Percentiles rank a stretch among this genome's conserved stretches.
These are phyloP conservation scores for sweet orange (Citrus sinensis) DNA, from an alignment of 345 rosid species.

Conservation along the genomic window DVS_A1.0 CM039162.1:29761501-29762000, in stretches of 20 bases:
- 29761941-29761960: fast-evolving
- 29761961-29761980: background rate
- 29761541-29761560: conserved; percentile 27
- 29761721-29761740: conserved; percentile 18
- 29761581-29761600: conserved; percentile 45
- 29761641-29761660: conserved; percentile 48
- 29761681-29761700: background rate
- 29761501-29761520: conserved; percentile 46
- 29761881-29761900: background rate
- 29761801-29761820: background rate
- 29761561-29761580: conserved; percentile 34
- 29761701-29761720: conserved; percentile 18
- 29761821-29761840: background rate
- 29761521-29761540: conserved; percentile 52
- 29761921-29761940: background rate
- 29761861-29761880: background rate
- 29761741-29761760: background rate
- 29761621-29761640: conserved; percentile 94
- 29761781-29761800: background rate
- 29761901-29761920: background rate
- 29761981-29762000: background rate
- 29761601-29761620: conserved; percentile 47
- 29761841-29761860: background rate
- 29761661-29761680: conserved; percentile 2
- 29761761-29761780: background rate